Conservation (phyloP, 768 basidiomycete species). For the Fomitopsis serialis region DNA sequence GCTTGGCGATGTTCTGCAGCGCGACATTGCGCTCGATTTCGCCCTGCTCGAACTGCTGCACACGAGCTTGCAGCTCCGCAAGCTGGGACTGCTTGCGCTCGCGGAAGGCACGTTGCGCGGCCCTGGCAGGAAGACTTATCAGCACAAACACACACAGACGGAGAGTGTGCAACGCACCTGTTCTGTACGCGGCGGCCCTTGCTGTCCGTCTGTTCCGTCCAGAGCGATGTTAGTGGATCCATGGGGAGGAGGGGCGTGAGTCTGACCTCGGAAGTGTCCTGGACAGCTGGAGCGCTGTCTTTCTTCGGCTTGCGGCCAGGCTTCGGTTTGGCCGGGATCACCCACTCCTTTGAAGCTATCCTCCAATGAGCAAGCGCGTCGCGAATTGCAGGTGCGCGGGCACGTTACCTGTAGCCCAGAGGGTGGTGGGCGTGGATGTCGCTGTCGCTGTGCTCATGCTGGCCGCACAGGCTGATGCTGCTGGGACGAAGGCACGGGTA, state of each 20-base stretch:
- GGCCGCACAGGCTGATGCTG: conserved; percentile 12
- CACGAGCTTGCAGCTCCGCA: conserved; percentile 79
- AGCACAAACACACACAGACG: not conserved
- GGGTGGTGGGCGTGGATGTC: conserved; percentile 43
- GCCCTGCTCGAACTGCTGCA: conserved; percentile 85
- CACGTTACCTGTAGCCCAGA: conserved; percentile 71
- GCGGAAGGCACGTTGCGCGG: conserved; percentile 85
- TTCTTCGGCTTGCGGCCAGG: conserved; percentile 87
- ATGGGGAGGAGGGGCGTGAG: conserved; percentile 6
- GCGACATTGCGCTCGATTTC: conserved; percentile 85
- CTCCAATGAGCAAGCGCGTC: conserved; percentile 7
- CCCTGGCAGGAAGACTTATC: conserved; percentile 37
- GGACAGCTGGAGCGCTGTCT: conserved; percentile 35
- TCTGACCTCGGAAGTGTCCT: conserved; percentile 48
- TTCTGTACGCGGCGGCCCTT: conserved; percentile 76
- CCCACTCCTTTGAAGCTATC: conserved; percentile 85
- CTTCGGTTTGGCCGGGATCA: conserved; percentile 81
- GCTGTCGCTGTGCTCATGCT: conserved; percentile 25
- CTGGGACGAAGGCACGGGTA: conserved; percentile 17
- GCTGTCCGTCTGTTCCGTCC: conserved; percentile 31
- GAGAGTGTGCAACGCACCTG: conserved; percentile 37
- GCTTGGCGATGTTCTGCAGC: conserved; percentile 76
- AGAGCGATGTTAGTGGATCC: conserved; percentile 1
- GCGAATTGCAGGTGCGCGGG: not conserved
- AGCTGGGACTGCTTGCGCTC: conserved; percentile 88